A percentile compares a stretch with the other conserved stretches of the same genome.
These are phyloP conservation scores for Jatropha podagrica DNA, from an alignment of 441 rosid species.

Conservation along the genomic window DNA sequence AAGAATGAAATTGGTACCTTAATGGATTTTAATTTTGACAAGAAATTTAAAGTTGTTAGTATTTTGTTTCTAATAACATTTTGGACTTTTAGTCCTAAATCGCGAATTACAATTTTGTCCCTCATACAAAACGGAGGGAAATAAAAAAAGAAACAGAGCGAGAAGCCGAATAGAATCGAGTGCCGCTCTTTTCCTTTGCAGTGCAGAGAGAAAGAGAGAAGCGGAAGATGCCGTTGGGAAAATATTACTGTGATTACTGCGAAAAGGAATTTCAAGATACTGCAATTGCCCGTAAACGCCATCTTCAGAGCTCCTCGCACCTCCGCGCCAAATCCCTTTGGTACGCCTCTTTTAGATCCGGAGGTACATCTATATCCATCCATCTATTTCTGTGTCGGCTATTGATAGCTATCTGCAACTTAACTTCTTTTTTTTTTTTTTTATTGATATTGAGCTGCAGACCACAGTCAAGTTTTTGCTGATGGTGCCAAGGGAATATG, in stretches of 20 bases:
- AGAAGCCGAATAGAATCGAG: background rate
- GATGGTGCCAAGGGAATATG: conserved; percentile 44
- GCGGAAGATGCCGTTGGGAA: conserved; percentile 50
- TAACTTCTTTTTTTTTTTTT: background rate
- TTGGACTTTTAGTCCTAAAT: too few species aligned
- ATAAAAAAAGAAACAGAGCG: too few species aligned
- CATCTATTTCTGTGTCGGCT: background rate
- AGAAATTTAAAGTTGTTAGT: too few species aligned
- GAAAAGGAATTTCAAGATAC: conserved; percentile 88
- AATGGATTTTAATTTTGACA: too few species aligned
- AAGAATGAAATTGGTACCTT: too few species aligned
- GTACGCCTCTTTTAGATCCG: conserved; percentile 42
- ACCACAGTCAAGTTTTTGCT: background rate
- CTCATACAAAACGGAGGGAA: too few species aligned
- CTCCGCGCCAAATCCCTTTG: conserved; percentile 82
- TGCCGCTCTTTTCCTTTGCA: background rate
- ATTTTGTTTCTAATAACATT: too few species aligned
- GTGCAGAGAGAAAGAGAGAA: too few species aligned
- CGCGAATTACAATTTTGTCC: too few species aligned
- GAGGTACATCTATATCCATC: conserved; percentile 6
- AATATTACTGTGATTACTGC: conserved; percentile 76
- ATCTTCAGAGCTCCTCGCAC: conserved; percentile 74
- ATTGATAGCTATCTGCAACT: background rate
- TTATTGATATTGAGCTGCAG: conserved; percentile 1
- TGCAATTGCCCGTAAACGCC: conserved; percentile 71